phyloP scores from a whole-genome alignment of 768 basidiomycete genomes.

The Saitozyma podzolica region DNA sequence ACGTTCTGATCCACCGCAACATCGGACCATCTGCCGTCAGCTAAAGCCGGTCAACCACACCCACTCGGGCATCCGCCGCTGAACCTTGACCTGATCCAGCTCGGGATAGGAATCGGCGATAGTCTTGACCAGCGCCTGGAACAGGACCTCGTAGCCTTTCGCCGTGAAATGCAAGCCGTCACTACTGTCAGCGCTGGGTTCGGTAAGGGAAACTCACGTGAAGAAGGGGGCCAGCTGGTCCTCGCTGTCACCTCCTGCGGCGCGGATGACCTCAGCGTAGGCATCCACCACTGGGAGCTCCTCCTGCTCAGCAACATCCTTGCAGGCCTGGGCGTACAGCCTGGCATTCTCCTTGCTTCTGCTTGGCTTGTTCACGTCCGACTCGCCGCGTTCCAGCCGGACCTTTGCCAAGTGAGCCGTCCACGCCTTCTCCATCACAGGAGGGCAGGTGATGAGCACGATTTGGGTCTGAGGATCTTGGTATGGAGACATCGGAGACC shows the following conservation, averaged over 20 bases:
- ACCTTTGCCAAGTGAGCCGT: not conserved
- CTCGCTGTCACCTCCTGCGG: conserved; percentile 64
- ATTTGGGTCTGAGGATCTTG: conserved; percentile 73
- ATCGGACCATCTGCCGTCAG: conserved; percentile 21
- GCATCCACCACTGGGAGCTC: conserved; percentile 69
- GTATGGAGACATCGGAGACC: conserved; percentile 63
- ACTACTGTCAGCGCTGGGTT: conserved; percentile 16
- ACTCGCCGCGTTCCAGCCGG: not conserved
- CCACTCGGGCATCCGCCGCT: conserved; percentile 64
- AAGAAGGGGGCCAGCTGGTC: conserved; percentile 55
- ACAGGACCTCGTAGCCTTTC: conserved; percentile 74
- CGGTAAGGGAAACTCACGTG: conserved; percentile 24
- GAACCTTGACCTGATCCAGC: conserved; percentile 66
- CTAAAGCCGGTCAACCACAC: conserved; percentile 42
- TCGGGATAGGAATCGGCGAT: conserved; percentile 67
- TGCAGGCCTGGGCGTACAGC: conserved; percentile 69
- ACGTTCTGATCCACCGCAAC: not conserved
- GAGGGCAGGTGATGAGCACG: conserved; percentile 70
- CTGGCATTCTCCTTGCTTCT: not conserved
- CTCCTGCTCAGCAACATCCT: conserved; percentile 61
- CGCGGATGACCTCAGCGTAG: conserved; percentile 73
- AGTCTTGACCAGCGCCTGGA: conserved; percentile 62
- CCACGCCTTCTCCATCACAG: not conserved
- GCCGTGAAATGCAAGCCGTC: conserved; percentile 81
- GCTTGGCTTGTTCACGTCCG: too few species aligned